Evolutionary conservation across 2,329 filamentous ascomycete species (phyloP).

Genomic region (Nothopassalora personata): DNA sequence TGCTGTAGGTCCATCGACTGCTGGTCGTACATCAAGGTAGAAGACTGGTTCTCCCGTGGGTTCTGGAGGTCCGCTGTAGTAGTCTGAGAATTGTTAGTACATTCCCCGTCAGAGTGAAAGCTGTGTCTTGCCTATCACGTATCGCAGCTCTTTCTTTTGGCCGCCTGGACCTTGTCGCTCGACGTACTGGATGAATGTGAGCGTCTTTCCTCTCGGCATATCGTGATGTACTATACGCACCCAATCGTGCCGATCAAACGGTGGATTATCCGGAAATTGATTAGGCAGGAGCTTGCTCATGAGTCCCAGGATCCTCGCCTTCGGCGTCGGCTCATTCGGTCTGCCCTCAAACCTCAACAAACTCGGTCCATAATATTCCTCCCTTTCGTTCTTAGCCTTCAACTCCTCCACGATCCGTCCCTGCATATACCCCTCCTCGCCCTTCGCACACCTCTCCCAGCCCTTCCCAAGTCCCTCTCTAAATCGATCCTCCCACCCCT

Average conservation of each 20-base stretch:
- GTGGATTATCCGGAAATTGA: constrained; percentile 72
- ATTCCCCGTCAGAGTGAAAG: neutral
- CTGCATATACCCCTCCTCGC: constrained; percentile 32
- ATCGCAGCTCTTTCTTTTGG: constrained; percentile 70
- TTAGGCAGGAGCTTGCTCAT: constrained; percentile 73
- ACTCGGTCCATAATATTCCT: constrained; percentile 54
- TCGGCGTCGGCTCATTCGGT: constrained; percentile 84
- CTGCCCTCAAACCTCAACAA: constrained; percentile 84
- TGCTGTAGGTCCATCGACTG: constrained; percentile 71
- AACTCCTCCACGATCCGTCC: constrained; percentile 24
- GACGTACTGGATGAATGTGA: constrained; percentile 52
- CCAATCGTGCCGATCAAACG: constrained; percentile 98
- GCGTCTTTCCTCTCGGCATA: neutral
- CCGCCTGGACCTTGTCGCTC: constrained; percentile 63
- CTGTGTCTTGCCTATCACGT: constrained; percentile 69
- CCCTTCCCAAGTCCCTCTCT: constrained; percentile 59
- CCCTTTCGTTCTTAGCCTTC: constrained; percentile 13
- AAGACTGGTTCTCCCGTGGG: constrained; percentile 88
- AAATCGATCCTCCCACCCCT: constrained; percentile 89
- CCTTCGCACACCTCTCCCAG: constrained; percentile 30
- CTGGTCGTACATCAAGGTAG: constrained; percentile 88
- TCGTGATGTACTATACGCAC: neutral
- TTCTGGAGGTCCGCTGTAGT: constrained; percentile 74
- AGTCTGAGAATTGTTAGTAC: neutral
- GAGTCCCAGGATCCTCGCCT: constrained; percentile 76